Percentiles rank a stretch among this genome's conserved stretches.
These are phyloP conservation scores for Glycine tomentella DNA, from an alignment of 306 rosid species.

Conservation along the genomic window DNA sequence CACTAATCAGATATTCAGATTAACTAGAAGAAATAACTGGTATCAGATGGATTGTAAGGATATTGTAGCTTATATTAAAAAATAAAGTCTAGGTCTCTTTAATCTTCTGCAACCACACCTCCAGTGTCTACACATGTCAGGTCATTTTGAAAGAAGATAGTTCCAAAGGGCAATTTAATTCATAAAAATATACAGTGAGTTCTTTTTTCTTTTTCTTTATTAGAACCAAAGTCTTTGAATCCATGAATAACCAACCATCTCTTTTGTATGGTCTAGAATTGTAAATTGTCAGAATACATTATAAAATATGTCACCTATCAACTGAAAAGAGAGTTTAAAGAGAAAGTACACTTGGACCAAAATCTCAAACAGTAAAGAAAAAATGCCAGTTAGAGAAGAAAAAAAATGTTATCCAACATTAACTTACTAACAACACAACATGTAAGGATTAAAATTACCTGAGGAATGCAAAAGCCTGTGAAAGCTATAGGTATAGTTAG, in stretches of 20 bases:
- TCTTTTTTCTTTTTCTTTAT: not conserved
- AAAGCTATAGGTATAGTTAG: slow-evolving; percentile 64
- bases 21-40: slow-evolving; percentile 28
- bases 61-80: not conserved
- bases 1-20: slow-evolving; percentile 7
- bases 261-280: slow-evolving; percentile 11
- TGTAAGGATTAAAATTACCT: slow-evolving; percentile 62
- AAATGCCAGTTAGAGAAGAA: not conserved
- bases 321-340: not conserved
- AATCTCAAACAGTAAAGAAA: slow-evolving; percentile 10
- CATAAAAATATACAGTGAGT: not conserved
- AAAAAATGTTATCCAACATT: slow-evolving; percentile 30
- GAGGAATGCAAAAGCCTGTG: slow-evolving; percentile 71
- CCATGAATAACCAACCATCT: not conserved
- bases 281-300: slow-evolving; percentile 17
- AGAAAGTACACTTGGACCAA: not conserved
- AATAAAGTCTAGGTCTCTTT: slow-evolving; percentile 26
- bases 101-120: slow-evolving; percentile 37
- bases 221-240: not conserved
- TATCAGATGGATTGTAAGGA: not conserved
- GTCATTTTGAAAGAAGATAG: slow-evolving; percentile 7
- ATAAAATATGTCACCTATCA: slow-evolving; percentile 26
- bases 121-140: not conserved
- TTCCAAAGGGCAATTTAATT: no score
- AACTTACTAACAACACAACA: slow-evolving; percentile 30